Conservation (phyloP, 345 rosid species). For the Eucalyptus erythrocorys region DNA sequence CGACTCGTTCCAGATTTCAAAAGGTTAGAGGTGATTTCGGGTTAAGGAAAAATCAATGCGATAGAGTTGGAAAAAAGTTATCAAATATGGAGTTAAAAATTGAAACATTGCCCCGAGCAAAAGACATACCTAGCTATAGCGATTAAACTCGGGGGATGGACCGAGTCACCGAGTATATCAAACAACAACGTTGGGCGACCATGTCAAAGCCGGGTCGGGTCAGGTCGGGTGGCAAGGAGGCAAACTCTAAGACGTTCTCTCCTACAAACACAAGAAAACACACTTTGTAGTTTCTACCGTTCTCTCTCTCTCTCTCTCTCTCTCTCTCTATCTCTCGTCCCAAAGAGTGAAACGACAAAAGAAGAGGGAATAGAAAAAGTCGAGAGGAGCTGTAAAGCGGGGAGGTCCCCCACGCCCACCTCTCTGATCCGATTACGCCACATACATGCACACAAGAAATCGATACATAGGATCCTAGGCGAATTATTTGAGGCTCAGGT, state of each 20-base stretch:
- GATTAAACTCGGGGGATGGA: background rate
- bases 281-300: too few relatives aligned
- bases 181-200: rapidly evolving
- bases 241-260: too few relatives aligned
- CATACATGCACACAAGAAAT: background rate
- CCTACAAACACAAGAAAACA: background rate
- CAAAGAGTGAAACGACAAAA: background rate
- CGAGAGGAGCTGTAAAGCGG: background rate
- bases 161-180: background rate
- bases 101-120: rapidly evolving
- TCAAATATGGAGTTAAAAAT: background rate
- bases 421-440: background rate
- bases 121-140: background rate
- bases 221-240: background rate
- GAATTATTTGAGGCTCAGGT: background rate
- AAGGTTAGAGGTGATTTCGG: background rate
- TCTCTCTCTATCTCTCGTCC: background rate
- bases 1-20: background rate
- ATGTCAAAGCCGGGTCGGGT: background rate
- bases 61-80: background rate
- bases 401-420: background rate
- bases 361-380: background rate
- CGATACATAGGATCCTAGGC: background rate
- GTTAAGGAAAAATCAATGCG: background rate
- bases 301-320: background rate